Conservation (phyloP, 1,139 yeast species). For the Geotrichum macrosporum region DNA sequence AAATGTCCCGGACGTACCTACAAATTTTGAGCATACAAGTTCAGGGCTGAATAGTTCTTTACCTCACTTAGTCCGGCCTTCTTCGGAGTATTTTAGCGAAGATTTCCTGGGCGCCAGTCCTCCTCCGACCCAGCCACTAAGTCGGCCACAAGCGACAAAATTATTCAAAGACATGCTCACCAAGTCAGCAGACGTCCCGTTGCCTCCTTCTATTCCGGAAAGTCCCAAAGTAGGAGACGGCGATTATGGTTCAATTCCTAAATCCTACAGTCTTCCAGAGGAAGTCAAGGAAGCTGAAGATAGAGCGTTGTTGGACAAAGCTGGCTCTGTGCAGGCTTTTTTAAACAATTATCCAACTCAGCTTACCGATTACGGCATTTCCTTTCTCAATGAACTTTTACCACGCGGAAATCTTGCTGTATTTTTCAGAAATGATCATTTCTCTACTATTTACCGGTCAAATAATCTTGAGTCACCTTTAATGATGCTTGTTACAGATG, state of each 20-base stretch:
- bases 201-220: not conserved
- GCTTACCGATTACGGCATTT: constrained; percentile 61
- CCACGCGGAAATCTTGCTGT: constrained; percentile 52
- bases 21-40: not conserved
- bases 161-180: not conserved
- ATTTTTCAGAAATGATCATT: constrained; percentile 82
- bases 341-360: constrained; percentile 59
- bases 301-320: constrained; percentile 14
- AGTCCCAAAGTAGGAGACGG: constrained; percentile 13
- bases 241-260: constrained; percentile 4
- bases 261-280: not conserved
- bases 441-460: constrained; percentile 62
- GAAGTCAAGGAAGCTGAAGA: not conserved
- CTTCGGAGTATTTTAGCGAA: no score
- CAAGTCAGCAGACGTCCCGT: constrained; percentile 11
- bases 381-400: constrained; percentile 42
- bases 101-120: no score
- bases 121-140: not conserved
- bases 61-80: no score
- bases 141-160: not conserved
- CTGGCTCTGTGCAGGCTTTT: constrained; percentile 40
- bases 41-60: no score
- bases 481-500: constrained; percentile 70
- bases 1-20: not conserved
- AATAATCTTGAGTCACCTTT: constrained; percentile 35